phyloP scores from a whole-genome alignment of 1,284 basidiomycete species.

The Pisolithus thermaeus region DNA sequence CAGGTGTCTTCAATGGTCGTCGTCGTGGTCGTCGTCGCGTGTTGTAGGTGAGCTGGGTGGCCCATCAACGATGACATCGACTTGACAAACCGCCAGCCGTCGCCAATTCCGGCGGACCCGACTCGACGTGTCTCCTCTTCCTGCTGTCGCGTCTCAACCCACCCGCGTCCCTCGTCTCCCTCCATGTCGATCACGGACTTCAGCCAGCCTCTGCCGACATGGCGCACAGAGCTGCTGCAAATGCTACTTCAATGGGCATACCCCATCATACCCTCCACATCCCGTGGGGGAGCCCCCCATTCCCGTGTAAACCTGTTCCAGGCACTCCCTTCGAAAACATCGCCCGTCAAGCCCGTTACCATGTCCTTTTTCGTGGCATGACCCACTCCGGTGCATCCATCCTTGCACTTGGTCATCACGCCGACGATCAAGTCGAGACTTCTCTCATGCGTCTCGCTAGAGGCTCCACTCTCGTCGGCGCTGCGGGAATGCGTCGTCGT shows the following conservation, averaged over 20 bases:
- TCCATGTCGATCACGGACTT: slow-evolving; percentile 63
- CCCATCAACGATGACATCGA: not conserved
- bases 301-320: slow-evolving; percentile 37
- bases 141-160: slow-evolving; percentile 45
- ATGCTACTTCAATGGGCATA: slow-evolving; percentile 41
- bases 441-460: slow-evolving; percentile 59
- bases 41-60: slow-evolving; percentile 8
- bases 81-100: slow-evolving; percentile 42
- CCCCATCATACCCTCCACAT: slow-evolving; percentile 42
- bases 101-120: slow-evolving; percentile 74
- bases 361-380: slow-evolving; percentile 49
- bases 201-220: slow-evolving; percentile 51
- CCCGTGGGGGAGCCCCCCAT: slow-evolving; percentile 50
- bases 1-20: not conserved
- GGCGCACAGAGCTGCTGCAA: slow-evolving; percentile 41
- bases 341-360: slow-evolving; percentile 56
- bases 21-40: too few relatives aligned
- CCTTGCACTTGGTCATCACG: slow-evolving; percentile 67
- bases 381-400: slow-evolving; percentile 29
- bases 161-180: slow-evolving; percentile 41
- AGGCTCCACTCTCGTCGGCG: slow-evolving; percentile 49
- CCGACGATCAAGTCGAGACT: slow-evolving; percentile 77
- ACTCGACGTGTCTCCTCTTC: slow-evolving; percentile 71
- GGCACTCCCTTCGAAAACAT: slow-evolving; percentile 42
- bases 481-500: slow-evolving; percentile 57